These are phyloP conservation scores for Acorus gramineus DNA, from an alignment of 106 monocot species.

Conservation along the genomic window DNA sequence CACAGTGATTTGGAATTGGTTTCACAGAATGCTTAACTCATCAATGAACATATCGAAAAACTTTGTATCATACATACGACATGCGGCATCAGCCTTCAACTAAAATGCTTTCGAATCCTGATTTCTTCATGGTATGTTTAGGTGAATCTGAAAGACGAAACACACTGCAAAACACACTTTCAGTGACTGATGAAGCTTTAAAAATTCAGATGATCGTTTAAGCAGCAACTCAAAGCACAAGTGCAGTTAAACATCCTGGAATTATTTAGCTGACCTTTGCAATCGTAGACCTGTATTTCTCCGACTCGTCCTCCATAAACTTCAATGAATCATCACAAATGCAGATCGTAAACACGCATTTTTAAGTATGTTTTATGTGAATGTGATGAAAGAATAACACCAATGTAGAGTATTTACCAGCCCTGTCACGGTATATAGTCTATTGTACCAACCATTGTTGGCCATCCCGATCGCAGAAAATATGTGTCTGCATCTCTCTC, in stretches of 20 bases:
- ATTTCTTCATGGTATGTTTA: neutral
- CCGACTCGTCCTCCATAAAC: conserved; percentile 71
- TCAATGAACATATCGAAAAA: too few relatives aligned
- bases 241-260: too few relatives aligned
- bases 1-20: too few relatives aligned
- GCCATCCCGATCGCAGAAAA: conserved; percentile 72
- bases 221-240: neutral
- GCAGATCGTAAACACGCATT: neutral
- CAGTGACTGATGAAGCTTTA: too few relatives aligned
- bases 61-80: too few relatives aligned
- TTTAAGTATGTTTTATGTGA: neutral
- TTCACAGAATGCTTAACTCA: too few relatives aligned
- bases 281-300: conserved; percentile 54
- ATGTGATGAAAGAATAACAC: neutral
- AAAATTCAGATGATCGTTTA: neutral
- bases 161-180: conserved; percentile 31
- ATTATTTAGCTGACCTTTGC: conserved; percentile 43
- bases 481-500: conserved; percentile 65
- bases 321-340: conserved; percentile 11
- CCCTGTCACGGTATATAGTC: conserved; percentile 87
- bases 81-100: too few relatives aligned
- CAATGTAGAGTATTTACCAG: conserved; percentile 32
- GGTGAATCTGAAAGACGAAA: conserved; percentile 69
- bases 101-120: too few relatives aligned
- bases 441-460: conserved; percentile 86